Base-by-base conservation (phyloP, 192 early-diverging fungal species). In the Phlyctochytrium arcticum region DNA sequence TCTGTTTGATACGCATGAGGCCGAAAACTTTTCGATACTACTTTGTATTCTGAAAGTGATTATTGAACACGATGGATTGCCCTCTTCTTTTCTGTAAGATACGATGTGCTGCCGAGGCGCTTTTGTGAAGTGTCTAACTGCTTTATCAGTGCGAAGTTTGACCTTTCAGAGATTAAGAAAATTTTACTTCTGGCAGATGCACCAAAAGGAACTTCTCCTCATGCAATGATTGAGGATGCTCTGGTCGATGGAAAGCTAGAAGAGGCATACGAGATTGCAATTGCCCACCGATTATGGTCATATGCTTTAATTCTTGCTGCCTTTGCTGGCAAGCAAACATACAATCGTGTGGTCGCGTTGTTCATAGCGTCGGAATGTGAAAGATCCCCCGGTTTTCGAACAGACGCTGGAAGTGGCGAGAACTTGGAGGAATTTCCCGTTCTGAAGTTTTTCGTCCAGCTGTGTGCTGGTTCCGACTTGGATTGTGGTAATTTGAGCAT, bases 291-390 rank as follows among this genome's bases (percentile, higher is more conserved):
- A 5, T 54, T 94, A 35, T 99, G 96, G 96, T 72, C 88, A 1
- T 91, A 96, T 72, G 96, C 94, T 5, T 79, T 97, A 21, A 83
- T 96, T 7, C 87, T 99, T 69, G 86, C 89, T 32, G 94, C 90
- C 63, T 88, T 90, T 60, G 87, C 94, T 4, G 88, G 90, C 61
- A 88, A 90, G 64, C 87, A 89, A 27, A 73, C 83, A 0, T 97
- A 94, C 85, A 82, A 85, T 48, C 84, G 89, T 7, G 90, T 92
- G 1, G 83, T 96, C 42, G 75, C 73, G 21, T 68, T 85, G 24
- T 94, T 94, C 21, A 27, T 17, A 15, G 19, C 19, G 17, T 21
- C 50, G 15, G 50, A 53, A 27, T 19, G 17, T 4, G n/a, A n/a
- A n/a, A n/a, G n/a, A n/a, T n/a, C n/a, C n/a, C n/a, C n/a, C n/a